Evolutionary conservation across 768 basidiomycete species (phyloP).

Genomic region (Tricholoma sp.): DNA sequence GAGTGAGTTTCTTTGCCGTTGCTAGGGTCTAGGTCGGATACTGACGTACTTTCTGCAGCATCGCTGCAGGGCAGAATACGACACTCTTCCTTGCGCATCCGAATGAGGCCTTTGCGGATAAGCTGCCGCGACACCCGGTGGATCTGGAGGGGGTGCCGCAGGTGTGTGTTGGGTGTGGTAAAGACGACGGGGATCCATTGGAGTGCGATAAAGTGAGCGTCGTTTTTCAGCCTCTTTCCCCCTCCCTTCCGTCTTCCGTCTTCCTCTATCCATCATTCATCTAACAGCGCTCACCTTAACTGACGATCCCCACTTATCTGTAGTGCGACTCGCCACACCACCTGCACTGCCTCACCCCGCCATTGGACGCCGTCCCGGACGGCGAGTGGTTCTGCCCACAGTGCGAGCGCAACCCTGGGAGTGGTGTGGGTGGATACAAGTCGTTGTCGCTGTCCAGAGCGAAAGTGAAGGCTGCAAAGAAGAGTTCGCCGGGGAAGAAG

Average conservation of each 20-base stretch:
- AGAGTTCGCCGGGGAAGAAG: conserved; percentile 17
- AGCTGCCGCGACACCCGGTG: conserved; percentile 68
- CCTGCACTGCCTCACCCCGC: conserved; percentile 74
- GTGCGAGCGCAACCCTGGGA: conserved; percentile 58
- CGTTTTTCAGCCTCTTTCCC: conserved; percentile 1
- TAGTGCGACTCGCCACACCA: conserved; percentile 93
- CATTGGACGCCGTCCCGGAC: conserved; percentile 70
- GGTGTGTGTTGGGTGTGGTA: conserved; percentile 65
- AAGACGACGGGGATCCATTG: conserved; percentile 69
- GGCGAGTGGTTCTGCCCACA: conserved; percentile 92
- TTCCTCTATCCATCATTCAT: not conserved
- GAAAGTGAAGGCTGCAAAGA: conserved; percentile 16
- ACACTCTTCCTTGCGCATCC: conserved; percentile 80
- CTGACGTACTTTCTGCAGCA: conserved; percentile 32
- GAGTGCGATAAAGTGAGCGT: conserved; percentile 83
- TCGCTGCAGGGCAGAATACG: conserved; percentile 84
- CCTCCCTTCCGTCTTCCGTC: not conserved
- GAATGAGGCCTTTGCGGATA: conserved; percentile 66
- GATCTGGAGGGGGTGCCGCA: conserved; percentile 63
- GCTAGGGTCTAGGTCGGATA: not conserved
- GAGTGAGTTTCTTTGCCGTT: conserved; percentile 38
- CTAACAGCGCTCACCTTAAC: not conserved
- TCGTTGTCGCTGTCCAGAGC: conserved; percentile 20
- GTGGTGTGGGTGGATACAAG: conserved; percentile 34
- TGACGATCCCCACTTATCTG: not conserved